Percentiles rank a stretch among this genome's conserved stretches.
Conservation (phyloP, 2,329 filamentous ascomycete species). For the Aspergillus sp. region DNA sequence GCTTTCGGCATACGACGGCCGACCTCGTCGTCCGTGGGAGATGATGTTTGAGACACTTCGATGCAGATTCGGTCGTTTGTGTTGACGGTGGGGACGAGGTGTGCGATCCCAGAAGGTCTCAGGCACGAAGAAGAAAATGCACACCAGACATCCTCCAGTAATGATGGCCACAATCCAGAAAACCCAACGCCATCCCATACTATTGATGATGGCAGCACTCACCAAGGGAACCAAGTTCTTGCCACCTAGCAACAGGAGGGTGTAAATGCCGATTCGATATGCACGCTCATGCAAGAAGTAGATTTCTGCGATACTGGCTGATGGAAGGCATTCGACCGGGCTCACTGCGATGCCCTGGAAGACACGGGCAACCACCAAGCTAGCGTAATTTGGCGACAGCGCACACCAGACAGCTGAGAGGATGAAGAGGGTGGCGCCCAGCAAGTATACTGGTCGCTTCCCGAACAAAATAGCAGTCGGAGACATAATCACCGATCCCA, state of each 20-base stretch:
- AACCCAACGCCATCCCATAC: slow-evolving; percentile 78
- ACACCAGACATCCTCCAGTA: slow-evolving; percentile 60
- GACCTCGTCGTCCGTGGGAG: slow-evolving; percentile 28
- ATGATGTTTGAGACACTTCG: slow-evolving; percentile 34
- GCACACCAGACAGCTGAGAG: slow-evolving; percentile 77
- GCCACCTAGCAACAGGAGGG: slow-evolving; percentile 75
- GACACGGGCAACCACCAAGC: slow-evolving; percentile 72
- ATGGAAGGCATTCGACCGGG: slow-evolving; percentile 85
- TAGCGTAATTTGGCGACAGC: slow-evolving; percentile 70
- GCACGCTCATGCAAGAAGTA: slow-evolving; percentile 93
- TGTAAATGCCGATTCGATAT: slow-evolving; percentile 90
- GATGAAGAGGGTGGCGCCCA: slow-evolving; percentile 69
- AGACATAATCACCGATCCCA: slow-evolving; percentile 76
- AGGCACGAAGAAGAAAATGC: slow-evolving; percentile 85
- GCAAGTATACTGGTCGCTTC: slow-evolving; percentile 84
- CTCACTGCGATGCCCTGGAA: slow-evolving; percentile 84
- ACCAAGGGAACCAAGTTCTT: slow-evolving; percentile 87
- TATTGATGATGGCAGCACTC: slow-evolving; percentile 75
- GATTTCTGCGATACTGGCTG: slow-evolving; percentile 90
- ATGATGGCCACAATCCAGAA: slow-evolving; percentile 85
- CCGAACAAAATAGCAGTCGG: slow-evolving; percentile 88
- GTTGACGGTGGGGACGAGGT: slow-evolving; percentile 47
- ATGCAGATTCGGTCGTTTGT: slow-evolving; percentile 29
- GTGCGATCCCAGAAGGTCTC: slow-evolving; percentile 94
- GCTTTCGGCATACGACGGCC: slow-evolving; percentile 18